A percentile compares a stretch with the other conserved stretches of the same genome.
Conservation (phyloP, 139 green algal genomes). For the Deuterostichococcus epilithicus region DNA sequence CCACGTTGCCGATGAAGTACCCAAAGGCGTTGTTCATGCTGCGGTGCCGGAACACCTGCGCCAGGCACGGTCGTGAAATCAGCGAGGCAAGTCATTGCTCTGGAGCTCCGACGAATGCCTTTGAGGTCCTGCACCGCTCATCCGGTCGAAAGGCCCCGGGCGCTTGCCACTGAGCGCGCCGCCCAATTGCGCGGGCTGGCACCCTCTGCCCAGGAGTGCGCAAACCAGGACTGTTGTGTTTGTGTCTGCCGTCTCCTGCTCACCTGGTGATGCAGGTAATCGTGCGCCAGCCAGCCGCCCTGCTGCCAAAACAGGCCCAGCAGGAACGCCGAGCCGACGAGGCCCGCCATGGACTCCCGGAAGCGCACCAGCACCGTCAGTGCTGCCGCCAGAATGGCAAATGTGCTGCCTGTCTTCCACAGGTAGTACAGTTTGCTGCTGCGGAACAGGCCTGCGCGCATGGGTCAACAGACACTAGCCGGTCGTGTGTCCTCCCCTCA, state of each 20-base stretch:
- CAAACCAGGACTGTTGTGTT: too few relatives aligned
- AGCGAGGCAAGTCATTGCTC: too few relatives aligned
- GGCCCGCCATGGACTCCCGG: neutral
- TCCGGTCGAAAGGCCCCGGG: too few relatives aligned
- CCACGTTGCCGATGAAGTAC: constrained; percentile 46
- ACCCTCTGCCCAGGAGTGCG: too few relatives aligned
- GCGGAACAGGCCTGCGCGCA: constrained; percentile 36
- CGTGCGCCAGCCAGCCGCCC: constrained; percentile 71
- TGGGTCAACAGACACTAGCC: too few relatives aligned
- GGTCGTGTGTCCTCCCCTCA: too few relatives aligned
- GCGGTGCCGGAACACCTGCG: constrained; percentile 45
- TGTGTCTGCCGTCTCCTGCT: too few relatives aligned
- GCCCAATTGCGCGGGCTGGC: too few relatives aligned
- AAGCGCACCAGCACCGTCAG: constrained; percentile 20
- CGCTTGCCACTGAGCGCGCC: too few relatives aligned
- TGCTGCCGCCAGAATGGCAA: constrained; percentile 20
- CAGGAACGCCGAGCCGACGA: constrained; percentile 36
- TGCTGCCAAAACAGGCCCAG: constrained; percentile 68
- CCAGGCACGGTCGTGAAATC: too few relatives aligned
- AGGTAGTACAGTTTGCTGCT: constrained; percentile 49
- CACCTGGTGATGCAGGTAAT: constrained; percentile 67
- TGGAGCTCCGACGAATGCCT: too few relatives aligned
- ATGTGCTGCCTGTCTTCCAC: constrained; percentile 39
- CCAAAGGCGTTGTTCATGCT: constrained; percentile 47
- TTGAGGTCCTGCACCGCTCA: too few relatives aligned